Base-by-base conservation (phyloP, 164 flowering plant genomes). In the Vitis cinerea region DNA sequence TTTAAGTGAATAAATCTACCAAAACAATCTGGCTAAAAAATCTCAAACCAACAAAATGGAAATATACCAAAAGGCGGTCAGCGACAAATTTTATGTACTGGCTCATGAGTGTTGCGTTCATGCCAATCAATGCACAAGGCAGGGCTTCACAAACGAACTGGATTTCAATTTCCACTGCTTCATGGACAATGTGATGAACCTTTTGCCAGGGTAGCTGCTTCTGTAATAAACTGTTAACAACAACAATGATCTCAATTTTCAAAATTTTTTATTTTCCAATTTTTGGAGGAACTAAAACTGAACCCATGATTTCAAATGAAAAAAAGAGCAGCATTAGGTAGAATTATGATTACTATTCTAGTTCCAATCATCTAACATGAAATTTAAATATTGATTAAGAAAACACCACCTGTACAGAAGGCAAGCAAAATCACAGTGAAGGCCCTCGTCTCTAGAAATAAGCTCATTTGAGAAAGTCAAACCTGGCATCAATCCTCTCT, bases 381-480 rank as follows among this genome's bases (percentile, higher is more conserved):
- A 23, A 23, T 23, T 23, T 3, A 17, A 14, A 61, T 30, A 59
- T 16, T 37, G 15, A 10, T 31, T n/a, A 49, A 60, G 37, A 56
- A 58, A 47, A 50, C 12, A 7, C n/a, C 14, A 86, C 94, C 91
- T 85, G 78, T 90, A 88, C 30, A 92, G 76, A 64, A 88, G 82
- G 80, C 97, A 92, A 76, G 95, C 95, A 72, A 90, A 92, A 73
- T 92, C 95, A 68, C 97, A 90, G 64, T 90, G 97, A 27, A 92
- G 87, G 23, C 97, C 95, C 82, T 92, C 95, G 37, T 92, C 95
- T 74, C 93, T 81, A 8, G 97, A 92, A 68, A 92, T 92, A 52
- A 92, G 90, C 76, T 88, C 97, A 73, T 92, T 92, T 58, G 97
- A 92, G 80, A 86, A 92, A 30, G 93, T 88, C 80, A 92, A 78